These are phyloP conservation scores for Daldinia grandis DNA, from an alignment of 495 filamentous ascomycete genomes.

Conservation along the genomic window DNA sequence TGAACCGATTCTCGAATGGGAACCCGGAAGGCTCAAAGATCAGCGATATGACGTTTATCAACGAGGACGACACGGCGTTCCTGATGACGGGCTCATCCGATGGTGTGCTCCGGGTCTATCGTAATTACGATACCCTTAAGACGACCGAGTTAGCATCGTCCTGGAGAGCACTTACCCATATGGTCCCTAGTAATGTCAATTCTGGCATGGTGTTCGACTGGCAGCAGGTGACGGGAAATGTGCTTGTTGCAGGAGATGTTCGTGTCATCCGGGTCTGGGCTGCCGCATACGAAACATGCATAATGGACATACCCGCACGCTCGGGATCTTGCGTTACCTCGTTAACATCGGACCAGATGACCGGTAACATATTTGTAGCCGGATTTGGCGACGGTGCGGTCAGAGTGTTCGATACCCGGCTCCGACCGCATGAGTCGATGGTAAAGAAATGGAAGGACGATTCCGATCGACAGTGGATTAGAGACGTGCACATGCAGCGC, in stretches of 20 bases:
- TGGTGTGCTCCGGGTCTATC: conserved; percentile 91
- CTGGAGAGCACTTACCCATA: conserved; percentile 91
- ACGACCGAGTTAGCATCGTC: conserved; percentile 86
- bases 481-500: conserved; percentile 95
- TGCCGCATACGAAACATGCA: conserved; percentile 90
- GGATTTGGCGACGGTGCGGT: conserved; percentile 98
- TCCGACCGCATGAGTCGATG: conserved; percentile 83
- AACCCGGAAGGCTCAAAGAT: conserved; percentile 92
- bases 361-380: conserved; percentile 92
- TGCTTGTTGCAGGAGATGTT: conserved; percentile 94
- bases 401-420: conserved; percentile 89
- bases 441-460: conserved; percentile 93
- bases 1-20: conserved; percentile 90
- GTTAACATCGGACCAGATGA: conserved; percentile 95
- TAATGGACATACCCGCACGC: conserved; percentile 92
- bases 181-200: conserved; percentile 89
- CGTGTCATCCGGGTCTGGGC: conserved; percentile 96
- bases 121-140: conserved; percentile 79
- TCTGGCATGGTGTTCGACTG: conserved; percentile 97
- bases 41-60: conserved; percentile 94
- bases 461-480: conserved; percentile 87
- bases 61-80: conserved; percentile 95
- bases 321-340: conserved; percentile 96
- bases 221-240: conserved; percentile 95
- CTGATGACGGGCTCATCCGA: conserved; percentile 95